Base-by-base conservation (phyloP, 805 yeast genomes). In the Ogataea ramenticola region DNA sequence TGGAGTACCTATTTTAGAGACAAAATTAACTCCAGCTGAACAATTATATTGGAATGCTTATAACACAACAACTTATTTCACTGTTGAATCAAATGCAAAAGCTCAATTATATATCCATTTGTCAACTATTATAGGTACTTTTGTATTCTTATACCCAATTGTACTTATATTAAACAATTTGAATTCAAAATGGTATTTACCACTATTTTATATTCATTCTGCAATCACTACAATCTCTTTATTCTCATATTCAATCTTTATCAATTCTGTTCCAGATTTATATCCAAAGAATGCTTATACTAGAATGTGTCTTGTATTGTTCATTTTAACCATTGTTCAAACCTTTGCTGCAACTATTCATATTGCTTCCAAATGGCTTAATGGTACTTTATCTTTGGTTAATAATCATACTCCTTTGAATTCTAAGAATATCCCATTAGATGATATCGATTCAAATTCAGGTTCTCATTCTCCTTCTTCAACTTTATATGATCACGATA, bases 261-360 rank as follows among this genome's bases (percentile, higher is more conserved):
- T 77, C 35, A 60, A 67, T 4, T 67, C 82, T 16, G 81, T 80
- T 21, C 83, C 86, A 0, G 70, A 74, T 44, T 66, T 87, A 53
- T 91, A 87, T 59, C 96, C 96, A 1, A 70, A 74, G 35, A 86
- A 86, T 57, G 82, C 84, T 1, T 89, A 89, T 62, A 65, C 76
- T 14, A 75, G 72, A 54, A 79, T 86, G 78, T 73, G 84, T 21
- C 66, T 75, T 56, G 74, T 85, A 11, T 62, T 88, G 46, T 62
- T 82, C 11, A 57, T 81, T 41, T 60, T 79, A 11, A 61, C 80
- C 2, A 45, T 72, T 2, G 62, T 68, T 2, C 96, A 86, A 50
- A 76, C 74, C 56, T 47, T 68, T 12, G 57, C 77, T 16, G 81
- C 88, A 0, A 51, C 80, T 7, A 54, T 83, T 30, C 63, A 69